Conservation (phyloP, 2,329 filamentous ascomycete species). For the Pseudogymnoascus sp. region DNA sequence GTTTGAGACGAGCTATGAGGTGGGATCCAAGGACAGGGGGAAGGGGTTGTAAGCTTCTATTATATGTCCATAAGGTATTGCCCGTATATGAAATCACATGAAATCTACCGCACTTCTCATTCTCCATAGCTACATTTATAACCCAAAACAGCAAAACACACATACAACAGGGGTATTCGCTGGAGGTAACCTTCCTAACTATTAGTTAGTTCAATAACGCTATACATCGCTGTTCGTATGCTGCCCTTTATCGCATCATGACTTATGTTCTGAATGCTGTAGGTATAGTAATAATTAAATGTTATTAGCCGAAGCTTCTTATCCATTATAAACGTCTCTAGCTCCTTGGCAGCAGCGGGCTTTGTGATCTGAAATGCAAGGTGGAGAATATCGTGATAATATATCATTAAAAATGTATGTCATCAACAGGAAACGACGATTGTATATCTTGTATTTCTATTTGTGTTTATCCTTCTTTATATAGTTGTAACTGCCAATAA, state of each 20-base stretch:
- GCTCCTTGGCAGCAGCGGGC: conserved; percentile 16
- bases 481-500: too few relatives aligned
- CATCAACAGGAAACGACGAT: too few relatives aligned
- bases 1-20: neutral
- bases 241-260: conserved; percentile 11
- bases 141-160: too few relatives aligned
- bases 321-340: conserved; percentile 20
- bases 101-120: too few relatives aligned
- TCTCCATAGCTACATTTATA: too few relatives aligned
- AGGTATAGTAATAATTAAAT: conserved; percentile 27
- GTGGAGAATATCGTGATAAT: too few relatives aligned
- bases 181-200: too few relatives aligned
- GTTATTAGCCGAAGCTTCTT: conserved; percentile 21
- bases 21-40: neutral
- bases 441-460: too few relatives aligned
- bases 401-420: too few relatives aligned
- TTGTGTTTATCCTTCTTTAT: too few relatives aligned
- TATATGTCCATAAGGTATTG: neutral
- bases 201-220: too few relatives aligned
- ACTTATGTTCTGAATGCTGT: conserved; percentile 22
- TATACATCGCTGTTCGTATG: conserved; percentile 10
- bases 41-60: neutral
- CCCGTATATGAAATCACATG: neutral
- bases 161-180: too few relatives aligned
- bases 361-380: conserved; percentile 12